A percentile compares a stretch with the other conserved stretches of the same genome.
These are phyloP conservation scores for Neurospora sp. DNA, from an alignment of 495 filamentous ascomycete species.

Conservation along the genomic window DNA sequence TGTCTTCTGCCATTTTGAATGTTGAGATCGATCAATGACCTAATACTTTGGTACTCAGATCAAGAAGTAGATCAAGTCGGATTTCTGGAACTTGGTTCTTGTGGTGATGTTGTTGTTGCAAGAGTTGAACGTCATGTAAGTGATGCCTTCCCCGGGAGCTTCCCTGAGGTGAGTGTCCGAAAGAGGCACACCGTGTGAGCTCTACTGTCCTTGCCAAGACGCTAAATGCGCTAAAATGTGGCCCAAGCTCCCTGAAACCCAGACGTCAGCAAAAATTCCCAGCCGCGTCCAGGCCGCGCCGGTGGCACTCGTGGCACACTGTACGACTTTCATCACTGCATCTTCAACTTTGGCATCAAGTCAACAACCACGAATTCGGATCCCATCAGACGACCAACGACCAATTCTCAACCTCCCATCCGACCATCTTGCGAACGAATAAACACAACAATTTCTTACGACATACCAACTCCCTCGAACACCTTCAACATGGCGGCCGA, in stretches of 20 bases:
- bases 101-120: neutral
- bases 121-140: constrained; percentile 19
- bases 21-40: neutral
- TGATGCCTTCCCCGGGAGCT: constrained; percentile 17
- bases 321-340: neutral
- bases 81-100: neutral
- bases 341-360: neutral
- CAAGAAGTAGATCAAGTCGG: neutral
- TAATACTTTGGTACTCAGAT: neutral
- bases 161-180: neutral
- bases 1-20: constrained; percentile 26
- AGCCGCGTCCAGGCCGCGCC: neutral
- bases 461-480: neutral
- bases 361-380: neutral
- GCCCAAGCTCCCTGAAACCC: neutral
- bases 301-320: neutral
- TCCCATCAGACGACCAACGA: neutral
- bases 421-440: neutral
- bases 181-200: neutral
- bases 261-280: neutral
- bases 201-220: neutral
- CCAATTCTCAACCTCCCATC: neutral
- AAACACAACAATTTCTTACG: neutral
- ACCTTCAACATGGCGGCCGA: constrained; percentile 15
- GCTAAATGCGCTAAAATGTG: neutral